Evolutionary conservation across 2,329 filamentous ascomycete genomes (phyloP).

Genomic region (Myriosclerotinia scirpicola): DNA sequence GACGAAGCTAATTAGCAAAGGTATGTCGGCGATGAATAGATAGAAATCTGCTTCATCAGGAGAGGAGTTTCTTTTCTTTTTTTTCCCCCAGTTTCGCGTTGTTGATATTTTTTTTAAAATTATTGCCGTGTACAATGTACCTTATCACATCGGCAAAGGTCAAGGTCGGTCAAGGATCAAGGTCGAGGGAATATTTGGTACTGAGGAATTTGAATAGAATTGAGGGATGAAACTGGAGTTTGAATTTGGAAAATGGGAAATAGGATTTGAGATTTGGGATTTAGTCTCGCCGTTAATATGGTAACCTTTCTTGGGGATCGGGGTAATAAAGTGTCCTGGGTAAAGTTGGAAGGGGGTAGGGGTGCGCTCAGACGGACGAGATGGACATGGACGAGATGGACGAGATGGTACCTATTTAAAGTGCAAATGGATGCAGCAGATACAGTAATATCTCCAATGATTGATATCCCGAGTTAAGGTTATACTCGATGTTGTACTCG

Average conservation of each 20-base stretch:
- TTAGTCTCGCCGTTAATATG: slow-evolving; percentile 11
- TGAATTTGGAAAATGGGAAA: too few species aligned
- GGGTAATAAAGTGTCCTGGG: slow-evolving; percentile 4
- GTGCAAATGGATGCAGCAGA: too few species aligned
- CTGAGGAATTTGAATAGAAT: neutral
- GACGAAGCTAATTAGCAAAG: slow-evolving; percentile 10
- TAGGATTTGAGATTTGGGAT: neutral
- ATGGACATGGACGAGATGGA: neutral
- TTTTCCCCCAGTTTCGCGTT: neutral
- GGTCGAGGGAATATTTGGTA: neutral
- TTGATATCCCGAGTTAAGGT: neutral
- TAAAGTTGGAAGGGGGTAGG: slow-evolving; percentile 15
- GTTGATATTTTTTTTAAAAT: neutral
- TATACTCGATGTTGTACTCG: neutral
- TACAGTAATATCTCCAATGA: too few species aligned
- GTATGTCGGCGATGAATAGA: slow-evolving; percentile 15
- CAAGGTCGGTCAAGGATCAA: slow-evolving; percentile 7
- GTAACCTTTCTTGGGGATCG: slow-evolving; percentile 9
- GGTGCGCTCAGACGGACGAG: slow-evolving; percentile 1
- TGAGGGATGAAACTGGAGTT: too few species aligned
- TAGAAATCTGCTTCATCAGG: slow-evolving; percentile 14
- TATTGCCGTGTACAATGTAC: neutral
- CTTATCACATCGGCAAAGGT: slow-evolving; percentile 4
- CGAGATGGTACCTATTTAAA: neutral
- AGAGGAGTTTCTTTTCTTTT: neutral